phyloP scores from a whole-genome alignment of 371 early-diverging fungal genomes.

The Sanchytrium tribonematis region DNA sequence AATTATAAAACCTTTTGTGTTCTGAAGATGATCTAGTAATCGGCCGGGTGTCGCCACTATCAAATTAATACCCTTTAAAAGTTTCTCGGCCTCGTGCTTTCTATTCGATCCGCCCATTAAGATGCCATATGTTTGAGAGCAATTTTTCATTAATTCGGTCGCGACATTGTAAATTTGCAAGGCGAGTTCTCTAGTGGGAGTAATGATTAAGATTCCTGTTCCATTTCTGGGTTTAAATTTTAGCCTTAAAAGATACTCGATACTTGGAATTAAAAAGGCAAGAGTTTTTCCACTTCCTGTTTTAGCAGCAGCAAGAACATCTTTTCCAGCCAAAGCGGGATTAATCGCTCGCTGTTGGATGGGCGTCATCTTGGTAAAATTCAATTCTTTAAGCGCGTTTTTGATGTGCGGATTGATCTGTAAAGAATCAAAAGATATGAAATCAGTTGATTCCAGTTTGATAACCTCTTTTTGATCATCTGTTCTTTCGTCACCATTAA shows the following conservation, averaged over 20 bases:
- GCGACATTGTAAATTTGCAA: conserved; percentile 94
- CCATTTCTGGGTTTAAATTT: conserved; percentile 83
- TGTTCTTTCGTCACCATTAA: not conserved
- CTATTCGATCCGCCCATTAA: conserved; percentile 92
- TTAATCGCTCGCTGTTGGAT: conserved; percentile 90
- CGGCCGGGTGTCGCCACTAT: conserved; percentile 94
- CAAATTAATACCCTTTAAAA: conserved; percentile 70
- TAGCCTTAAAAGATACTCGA: conserved; percentile 54
- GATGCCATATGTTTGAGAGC: conserved; percentile 78
- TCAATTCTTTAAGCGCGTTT: conserved; percentile 67
- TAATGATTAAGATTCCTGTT: conserved; percentile 80
- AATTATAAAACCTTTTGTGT: conserved; percentile 66
- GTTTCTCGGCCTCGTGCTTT: conserved; percentile 74
- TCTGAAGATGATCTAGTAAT: conserved; percentile 79
- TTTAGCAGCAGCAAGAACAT: conserved; percentile 94
- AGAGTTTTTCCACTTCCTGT: conserved; percentile 97
- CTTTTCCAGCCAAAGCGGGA: conserved; percentile 72
- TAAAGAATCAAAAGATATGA: conserved; percentile 12
- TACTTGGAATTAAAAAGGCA: conserved; percentile 84
- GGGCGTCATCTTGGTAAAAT: conserved; percentile 80
- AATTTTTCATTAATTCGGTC: conserved; percentile 63
- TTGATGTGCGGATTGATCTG: conserved; percentile 16
- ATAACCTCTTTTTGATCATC: not conserved
- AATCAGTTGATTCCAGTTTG: not conserved
- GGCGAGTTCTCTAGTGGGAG: conserved; percentile 97